Evolutionary conservation across 108 stramenopile genomes (phyloP).

Genomic region (Asterionellopsis glacialis): DNA sequence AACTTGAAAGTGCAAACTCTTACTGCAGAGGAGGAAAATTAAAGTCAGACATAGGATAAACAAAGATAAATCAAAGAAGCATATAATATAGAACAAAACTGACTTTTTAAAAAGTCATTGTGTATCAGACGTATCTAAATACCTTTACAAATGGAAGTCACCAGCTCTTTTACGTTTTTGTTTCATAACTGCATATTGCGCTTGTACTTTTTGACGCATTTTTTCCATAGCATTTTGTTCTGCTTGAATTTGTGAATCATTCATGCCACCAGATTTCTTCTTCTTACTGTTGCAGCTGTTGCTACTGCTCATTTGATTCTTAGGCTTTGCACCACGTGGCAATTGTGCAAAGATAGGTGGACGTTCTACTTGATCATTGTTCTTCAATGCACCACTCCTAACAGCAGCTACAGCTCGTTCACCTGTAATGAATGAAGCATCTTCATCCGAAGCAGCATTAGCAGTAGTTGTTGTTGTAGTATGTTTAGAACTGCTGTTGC

Average conservation of each 20-base stretch:
- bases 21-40: too few species aligned
- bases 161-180: constrained; percentile 26
- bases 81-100: too few species aligned
- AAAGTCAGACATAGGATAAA: too few species aligned
- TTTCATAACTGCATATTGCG: constrained; percentile 52
- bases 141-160: constrained; percentile 56
- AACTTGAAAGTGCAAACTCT: background rate
- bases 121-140: too few species aligned
- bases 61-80: too few species aligned
- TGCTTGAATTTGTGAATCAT: constrained; percentile 28
- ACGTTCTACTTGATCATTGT: constrained; percentile 50
- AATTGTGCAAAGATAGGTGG: constrained; percentile 50
- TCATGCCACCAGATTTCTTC: constrained; percentile 14
- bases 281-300: too few species aligned
- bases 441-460: too few species aligned
- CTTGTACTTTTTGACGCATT: constrained; percentile 57
- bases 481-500: too few species aligned
- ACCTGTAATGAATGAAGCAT: constrained; percentile 5
- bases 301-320: background rate
- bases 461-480: too few species aligned
- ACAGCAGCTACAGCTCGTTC: constrained; percentile 7
- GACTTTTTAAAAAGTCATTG: too few species aligned
- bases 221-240: constrained; percentile 51
- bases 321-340: constrained; percentile 38
- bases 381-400: constrained; percentile 17